phyloP scores from a whole-genome alignment of 2,329 filamentous ascomycete genomes.

The Biscogniauxia mediterranea region DNA sequence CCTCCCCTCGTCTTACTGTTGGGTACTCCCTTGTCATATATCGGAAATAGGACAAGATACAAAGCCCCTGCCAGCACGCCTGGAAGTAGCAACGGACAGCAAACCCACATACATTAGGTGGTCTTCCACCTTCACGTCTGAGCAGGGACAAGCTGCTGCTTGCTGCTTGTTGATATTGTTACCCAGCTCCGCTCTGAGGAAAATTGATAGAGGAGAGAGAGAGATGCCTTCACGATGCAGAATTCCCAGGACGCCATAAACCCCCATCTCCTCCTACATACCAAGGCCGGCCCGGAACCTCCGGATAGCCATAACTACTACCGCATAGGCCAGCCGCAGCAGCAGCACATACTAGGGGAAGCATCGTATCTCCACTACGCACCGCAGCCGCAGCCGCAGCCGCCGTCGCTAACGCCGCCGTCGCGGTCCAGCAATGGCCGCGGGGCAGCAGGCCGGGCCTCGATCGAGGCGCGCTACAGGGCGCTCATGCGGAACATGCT shows the following conservation, averaged over 20 bases:
- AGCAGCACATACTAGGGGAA: not conserved
- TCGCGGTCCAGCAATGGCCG: not conserved
- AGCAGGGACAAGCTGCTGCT: not conserved
- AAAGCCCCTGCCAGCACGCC: not conserved
- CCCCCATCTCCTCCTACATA: not conserved
- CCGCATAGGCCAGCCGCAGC: not conserved
- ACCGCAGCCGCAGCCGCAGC: not conserved
- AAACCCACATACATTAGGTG: not conserved
- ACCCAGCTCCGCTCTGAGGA: not conserved
- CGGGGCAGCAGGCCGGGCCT: constrained; percentile 10
- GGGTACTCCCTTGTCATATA: not conserved
- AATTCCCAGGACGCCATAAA: not conserved
- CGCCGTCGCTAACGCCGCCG: constrained; percentile 8
- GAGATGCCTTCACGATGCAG: not conserved
- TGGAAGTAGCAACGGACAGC: not conserved
- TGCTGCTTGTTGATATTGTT: not conserved
- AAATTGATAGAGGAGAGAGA: not conserved
- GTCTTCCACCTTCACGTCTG: not conserved
- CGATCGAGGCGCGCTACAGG: constrained; percentile 24
- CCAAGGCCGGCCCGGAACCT: not conserved
- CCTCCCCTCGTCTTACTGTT: not conserved
- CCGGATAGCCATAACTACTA: not conserved
- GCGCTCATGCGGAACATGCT: constrained; percentile 26
- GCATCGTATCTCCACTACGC: not conserved
- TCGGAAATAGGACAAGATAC: not conserved